A percentile compares a stretch with the other conserved stretches of the same genome.
Conservation (phyloP, 1,139 yeast species). For the Kodamaea arcana region DNA sequence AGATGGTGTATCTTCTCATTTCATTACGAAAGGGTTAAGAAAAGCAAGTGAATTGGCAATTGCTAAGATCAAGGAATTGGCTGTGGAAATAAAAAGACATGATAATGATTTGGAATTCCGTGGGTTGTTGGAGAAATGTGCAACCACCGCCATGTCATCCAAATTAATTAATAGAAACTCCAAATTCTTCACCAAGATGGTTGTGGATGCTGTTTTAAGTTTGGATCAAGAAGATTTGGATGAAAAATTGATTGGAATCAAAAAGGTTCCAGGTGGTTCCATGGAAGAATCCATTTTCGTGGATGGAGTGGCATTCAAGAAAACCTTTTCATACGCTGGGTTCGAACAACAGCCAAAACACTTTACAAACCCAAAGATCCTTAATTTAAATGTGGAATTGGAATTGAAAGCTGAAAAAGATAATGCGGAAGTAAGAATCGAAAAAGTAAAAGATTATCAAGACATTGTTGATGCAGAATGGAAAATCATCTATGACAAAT, state of each 20-base stretch:
- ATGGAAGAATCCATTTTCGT: conserved; percentile 89
- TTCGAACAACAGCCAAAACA: conserved; percentile 97
- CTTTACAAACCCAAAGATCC: conserved; percentile 74
- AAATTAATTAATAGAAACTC: conserved; percentile 86
- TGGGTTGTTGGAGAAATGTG: conserved; percentile 83
- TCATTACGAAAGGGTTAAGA: conserved; percentile 83
- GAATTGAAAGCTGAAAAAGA: conserved; percentile 98
- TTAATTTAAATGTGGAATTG: conserved; percentile 84
- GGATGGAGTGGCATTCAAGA: conserved; percentile 94
- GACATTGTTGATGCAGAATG: conserved; percentile 98
- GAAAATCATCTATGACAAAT: conserved; percentile 85
- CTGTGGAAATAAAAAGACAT: conserved; percentile 59
- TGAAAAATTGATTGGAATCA: conserved; percentile 88
- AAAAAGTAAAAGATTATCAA: conserved; percentile 90
- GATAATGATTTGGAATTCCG: conserved; percentile 53
- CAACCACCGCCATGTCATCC: conserved; percentile 96
- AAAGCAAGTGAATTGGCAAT: conserved; percentile 79
- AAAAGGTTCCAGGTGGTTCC: conserved; percentile 94
- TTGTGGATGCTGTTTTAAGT: conserved; percentile 88
- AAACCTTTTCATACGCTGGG: conserved; percentile 96
- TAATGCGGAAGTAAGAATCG: conserved; percentile 98
- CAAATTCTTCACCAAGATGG: conserved; percentile 89
- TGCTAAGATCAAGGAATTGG: conserved; percentile 64
- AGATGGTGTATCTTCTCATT: conserved; percentile 90
- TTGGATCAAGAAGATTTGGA: conserved; percentile 82